Base-by-base conservation (phyloP, 768 basidiomycete genomes). In the Serendipita indica region DNA sequence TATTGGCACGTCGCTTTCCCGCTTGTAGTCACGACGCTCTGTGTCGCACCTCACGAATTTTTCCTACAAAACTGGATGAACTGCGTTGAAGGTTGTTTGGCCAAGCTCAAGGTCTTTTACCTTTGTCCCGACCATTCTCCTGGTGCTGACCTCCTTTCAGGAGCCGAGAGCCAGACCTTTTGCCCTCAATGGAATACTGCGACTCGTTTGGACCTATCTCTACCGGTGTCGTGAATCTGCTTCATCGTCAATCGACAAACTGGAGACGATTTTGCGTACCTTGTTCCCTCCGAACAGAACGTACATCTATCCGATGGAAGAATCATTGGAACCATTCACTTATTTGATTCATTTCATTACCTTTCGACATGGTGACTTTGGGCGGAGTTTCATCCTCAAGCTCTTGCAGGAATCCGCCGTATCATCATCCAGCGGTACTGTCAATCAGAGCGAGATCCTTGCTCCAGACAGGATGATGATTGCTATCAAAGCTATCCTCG, bases 161-260 rank as follows among this genome's bases (percentile, higher is more conserved):
- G 92, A 96, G 64, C 86, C 84, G 62, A 74, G 81, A 0, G 75
- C 77, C 58, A 80, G 90, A 12, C 72, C 79, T 0, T 75, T 80
- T 1, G 77, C 89, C 20, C 74, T 93, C 72, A 93, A 92, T 63
- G 87, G 88, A 12, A 79, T 87, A 59, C 67, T 90, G 62, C 82
- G 93, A 6, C 70, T 96, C 39, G 71, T 92, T 33, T 97, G 92
- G 93, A 89, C 91, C 1, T 97, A 96, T 69, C 74, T 96, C n/a
- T 93, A 89, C 67, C 84, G 93, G 14, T 93, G 90, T 66, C 82
- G 85, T 62, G 93, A 97, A 69, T 77, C 86, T 3, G 72, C 80
- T 1, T 86, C 91, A 0, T 84, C 86, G 2, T 82, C 81, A n/a
- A 80, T 82, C n/a, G 72, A 80, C 28, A 89, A 84, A 65, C 70